Evolutionary conservation across 2,329 filamentous ascomycete species (phyloP).

Genomic region (Pyricularia sp.): DNA sequence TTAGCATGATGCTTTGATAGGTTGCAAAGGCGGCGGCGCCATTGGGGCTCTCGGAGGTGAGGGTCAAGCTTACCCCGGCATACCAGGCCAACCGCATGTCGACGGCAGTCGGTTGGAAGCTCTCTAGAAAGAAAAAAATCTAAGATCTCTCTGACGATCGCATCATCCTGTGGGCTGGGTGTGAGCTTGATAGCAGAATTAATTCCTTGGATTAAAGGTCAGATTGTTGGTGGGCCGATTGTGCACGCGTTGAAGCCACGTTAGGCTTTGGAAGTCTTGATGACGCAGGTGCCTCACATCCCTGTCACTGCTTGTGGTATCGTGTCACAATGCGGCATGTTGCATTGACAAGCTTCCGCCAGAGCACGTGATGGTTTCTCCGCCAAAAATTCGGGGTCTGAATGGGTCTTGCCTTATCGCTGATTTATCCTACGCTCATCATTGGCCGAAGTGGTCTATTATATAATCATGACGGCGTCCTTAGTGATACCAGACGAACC

Average conservation of each 20-base stretch:
- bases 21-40: constrained; percentile 7
- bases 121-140: neutral
- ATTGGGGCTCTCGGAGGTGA: constrained; percentile 5
- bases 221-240: neutral
- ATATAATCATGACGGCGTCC: neutral
- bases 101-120: constrained; percentile 9
- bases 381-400: neutral
- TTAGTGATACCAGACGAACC: neutral
- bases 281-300: neutral
- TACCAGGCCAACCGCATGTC: constrained; percentile 53
- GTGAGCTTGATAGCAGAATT: neutral
- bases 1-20: constrained; percentile 8
- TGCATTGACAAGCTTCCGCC: neutral
- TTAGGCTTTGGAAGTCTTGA: neutral
- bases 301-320: neutral
- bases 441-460: neutral
- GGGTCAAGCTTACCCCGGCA: constrained; percentile 39
- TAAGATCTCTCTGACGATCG: neutral
- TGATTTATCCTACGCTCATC: neutral
- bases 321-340: neutral
- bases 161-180: neutral
- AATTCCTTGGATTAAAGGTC: neutral
- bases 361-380: neutral
- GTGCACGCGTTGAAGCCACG: constrained; percentile 1
- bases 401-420: neutral